Conservation (phyloP, 805 yeast genomes). For the Candida maltosa region DNA sequence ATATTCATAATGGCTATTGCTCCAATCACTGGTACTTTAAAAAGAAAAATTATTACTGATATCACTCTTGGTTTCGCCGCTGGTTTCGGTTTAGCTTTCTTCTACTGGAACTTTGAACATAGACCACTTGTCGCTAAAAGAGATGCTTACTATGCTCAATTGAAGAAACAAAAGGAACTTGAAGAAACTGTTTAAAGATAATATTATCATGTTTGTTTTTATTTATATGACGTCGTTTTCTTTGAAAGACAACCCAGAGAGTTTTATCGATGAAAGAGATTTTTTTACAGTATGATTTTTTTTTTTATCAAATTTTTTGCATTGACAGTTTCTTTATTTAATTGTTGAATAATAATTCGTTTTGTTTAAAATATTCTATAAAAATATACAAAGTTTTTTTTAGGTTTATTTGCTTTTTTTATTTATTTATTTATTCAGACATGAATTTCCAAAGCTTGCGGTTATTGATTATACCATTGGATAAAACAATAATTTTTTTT, state of each 20-base stretch:
- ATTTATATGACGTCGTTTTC: too few species aligned
- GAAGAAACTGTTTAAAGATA: constrained; percentile 36
- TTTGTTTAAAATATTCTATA: background rate
- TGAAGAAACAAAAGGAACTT: constrained; percentile 70
- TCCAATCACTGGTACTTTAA: constrained; percentile 82
- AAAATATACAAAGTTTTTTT: background rate
- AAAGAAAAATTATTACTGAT: constrained; percentile 77
- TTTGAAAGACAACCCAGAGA: too few species aligned
- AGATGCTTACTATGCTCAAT: constrained; percentile 79
- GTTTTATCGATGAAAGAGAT: too few species aligned
- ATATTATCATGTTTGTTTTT: too few species aligned
- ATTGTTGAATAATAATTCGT: background rate
- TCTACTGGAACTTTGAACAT: constrained; percentile 88
- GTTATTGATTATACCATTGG: constrained; percentile 42
- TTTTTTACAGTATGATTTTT: too few species aligned
- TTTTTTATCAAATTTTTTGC: background rate
- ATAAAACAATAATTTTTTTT: constrained; percentile 39
- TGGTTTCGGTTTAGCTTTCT: constrained; percentile 59
- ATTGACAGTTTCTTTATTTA: background rate
- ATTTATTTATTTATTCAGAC: background rate
- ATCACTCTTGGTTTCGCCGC: constrained; percentile 62
- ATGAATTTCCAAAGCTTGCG: constrained; percentile 18
- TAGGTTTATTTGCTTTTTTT: background rate
- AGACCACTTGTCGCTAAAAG: constrained; percentile 66
- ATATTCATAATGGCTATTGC: constrained; percentile 60